Evolutionary conservation across 495 filamentous ascomycete genomes (phyloP).

Genomic region (Penicillium desertorum): DNA sequence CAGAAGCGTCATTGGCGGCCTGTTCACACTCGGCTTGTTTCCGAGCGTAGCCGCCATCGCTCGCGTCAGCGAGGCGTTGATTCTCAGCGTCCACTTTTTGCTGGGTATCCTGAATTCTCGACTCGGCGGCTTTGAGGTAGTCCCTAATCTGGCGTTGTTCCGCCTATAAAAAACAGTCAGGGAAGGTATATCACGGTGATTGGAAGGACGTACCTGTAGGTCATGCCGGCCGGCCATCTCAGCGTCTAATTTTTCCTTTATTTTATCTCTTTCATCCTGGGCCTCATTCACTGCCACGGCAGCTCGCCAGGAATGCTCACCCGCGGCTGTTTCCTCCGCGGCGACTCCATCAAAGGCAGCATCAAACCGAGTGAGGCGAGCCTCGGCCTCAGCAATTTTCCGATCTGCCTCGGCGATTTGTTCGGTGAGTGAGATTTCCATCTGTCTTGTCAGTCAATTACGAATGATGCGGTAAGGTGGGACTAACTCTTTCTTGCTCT

Average conservation of each 20-base stretch:
- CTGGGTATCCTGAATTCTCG: conserved; percentile 40
- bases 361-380: conserved; percentile 41
- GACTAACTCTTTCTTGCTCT: conserved; percentile 48
- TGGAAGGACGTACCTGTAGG: conserved; percentile 42
- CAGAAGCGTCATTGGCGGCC: conserved; percentile 33
- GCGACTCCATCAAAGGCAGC: conserved; percentile 45
- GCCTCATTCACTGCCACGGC: conserved; percentile 48
- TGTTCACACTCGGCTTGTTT: conserved; percentile 49
- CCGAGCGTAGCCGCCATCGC: conserved; percentile 53
- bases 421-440: conserved; percentile 31
- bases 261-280: conserved; percentile 39
- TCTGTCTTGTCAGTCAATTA: conserved; percentile 22
- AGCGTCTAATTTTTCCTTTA: conserved; percentile 41
- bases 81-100: conserved; percentile 49
- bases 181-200: neutral
- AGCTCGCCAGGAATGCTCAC: conserved; percentile 54
- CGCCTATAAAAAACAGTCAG: conserved; percentile 32
- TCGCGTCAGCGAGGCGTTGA: conserved; percentile 48
- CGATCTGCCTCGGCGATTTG: conserved; percentile 40
- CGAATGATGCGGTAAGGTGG: neutral
- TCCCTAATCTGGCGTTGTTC: conserved; percentile 53
- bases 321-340: conserved; percentile 49
- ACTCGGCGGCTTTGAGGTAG: conserved; percentile 44
- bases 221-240: conserved; percentile 44
- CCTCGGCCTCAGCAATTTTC: conserved; percentile 43